phyloP scores from a whole-genome alignment of 306 rosid genomes.

The Neltuma alba region DNA sequence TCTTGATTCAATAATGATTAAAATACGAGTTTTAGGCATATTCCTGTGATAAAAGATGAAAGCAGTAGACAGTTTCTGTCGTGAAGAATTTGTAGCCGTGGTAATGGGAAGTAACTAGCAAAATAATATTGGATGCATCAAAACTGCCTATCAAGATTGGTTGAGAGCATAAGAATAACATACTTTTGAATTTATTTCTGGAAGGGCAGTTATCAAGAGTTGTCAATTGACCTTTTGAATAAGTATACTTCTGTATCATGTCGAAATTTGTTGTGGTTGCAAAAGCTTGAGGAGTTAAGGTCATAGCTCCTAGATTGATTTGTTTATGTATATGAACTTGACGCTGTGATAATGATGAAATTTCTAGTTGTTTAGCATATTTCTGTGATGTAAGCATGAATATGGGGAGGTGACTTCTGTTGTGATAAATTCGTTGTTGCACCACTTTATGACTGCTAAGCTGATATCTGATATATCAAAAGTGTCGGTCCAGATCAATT shows the following conservation, averaged over 20 bases:
- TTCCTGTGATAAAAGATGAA: slow-evolving; percentile 4
- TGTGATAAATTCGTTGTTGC: background rate
- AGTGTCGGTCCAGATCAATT: background rate
- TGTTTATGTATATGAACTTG: background rate
- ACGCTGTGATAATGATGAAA: background rate
- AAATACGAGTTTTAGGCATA: background rate
- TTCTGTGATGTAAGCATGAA: slow-evolving; percentile 12
- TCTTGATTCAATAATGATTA: background rate
- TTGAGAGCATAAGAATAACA: background rate
- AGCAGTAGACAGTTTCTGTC: slow-evolving; percentile 12
- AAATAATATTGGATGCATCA: too few species aligned
- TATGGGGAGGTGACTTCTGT: slow-evolving; percentile 16
- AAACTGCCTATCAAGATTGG: too few species aligned
- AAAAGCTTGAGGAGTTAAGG: too few species aligned
- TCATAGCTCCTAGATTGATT: slow-evolving; percentile 4
- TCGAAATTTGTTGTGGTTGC: too few species aligned
- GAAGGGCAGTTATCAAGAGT: too few species aligned
- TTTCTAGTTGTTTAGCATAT: too few species aligned
- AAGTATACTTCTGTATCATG: too few species aligned
- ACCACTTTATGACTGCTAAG: background rate
- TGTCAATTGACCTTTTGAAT: too few species aligned
- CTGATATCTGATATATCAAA: background rate
- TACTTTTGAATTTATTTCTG: too few species aligned
- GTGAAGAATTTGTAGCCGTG: too few species aligned
- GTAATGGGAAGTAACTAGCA: too few species aligned